Percentiles rank a stretch among this genome's conserved stretches.
Conservation (phyloP, 495 filamentous ascomycete genomes). For the Penicillium pancosmium region DNA sequence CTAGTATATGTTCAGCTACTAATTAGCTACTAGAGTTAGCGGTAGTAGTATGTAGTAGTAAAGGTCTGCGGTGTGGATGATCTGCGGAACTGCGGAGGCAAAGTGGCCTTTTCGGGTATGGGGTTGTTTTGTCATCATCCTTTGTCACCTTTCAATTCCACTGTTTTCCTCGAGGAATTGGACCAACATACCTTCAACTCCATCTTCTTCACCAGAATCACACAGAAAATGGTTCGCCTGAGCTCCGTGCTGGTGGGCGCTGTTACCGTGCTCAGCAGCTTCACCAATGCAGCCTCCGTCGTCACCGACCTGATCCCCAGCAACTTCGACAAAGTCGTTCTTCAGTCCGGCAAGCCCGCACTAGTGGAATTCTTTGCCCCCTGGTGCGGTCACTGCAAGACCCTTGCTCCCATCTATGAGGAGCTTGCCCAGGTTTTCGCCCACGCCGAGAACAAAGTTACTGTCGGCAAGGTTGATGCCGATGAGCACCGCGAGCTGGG, state of each 20-base stretch:
- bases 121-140: constrained; percentile 7
- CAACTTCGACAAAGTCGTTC: constrained; percentile 89
- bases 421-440: constrained; percentile 79
- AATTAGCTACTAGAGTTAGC: too few species aligned
- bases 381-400: constrained; percentile 99
- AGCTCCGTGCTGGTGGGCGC: constrained; percentile 48
- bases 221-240: constrained; percentile 48
- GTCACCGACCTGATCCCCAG: constrained; percentile 84
- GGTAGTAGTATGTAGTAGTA: neutral
- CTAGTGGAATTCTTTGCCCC: constrained; percentile 99
- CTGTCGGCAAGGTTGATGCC: constrained; percentile 93
- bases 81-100: constrained; percentile 18
- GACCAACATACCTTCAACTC: constrained; percentile 6
- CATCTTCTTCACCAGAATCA: neutral
- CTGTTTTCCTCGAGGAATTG: constrained; percentile 5
- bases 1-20: too few species aligned
- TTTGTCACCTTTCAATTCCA: neutral
- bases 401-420: constrained; percentile 89
- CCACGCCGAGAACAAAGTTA: constrained; percentile 77
- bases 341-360: constrained; percentile 91
- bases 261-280: constrained; percentile 44
- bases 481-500: constrained; percentile 85
- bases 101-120: constrained; percentile 5
- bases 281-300: constrained; percentile 47
- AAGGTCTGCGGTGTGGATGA: neutral